These are phyloP conservation scores for Boletus reticulatus DNA, from an alignment of 768 basidiomycete species.

Conservation along the genomic window DNA sequence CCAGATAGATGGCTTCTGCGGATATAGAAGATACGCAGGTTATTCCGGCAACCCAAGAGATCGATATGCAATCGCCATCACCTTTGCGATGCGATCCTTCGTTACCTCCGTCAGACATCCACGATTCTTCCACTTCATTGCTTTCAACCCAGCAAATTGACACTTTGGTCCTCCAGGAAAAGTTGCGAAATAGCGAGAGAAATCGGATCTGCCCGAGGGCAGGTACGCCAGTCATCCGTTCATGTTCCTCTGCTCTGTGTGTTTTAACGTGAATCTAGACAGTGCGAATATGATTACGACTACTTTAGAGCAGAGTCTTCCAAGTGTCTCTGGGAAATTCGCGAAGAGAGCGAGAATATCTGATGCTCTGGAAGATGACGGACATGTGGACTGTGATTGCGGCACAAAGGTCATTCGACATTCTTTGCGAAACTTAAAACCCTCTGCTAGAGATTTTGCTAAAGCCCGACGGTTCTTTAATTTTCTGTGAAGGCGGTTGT, in stretches of 20 bases:
- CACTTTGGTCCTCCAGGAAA: conserved; percentile 39
- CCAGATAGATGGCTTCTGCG: conserved; percentile 17
- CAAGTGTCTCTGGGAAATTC: neutral
- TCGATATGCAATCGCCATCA: conserved; percentile 25
- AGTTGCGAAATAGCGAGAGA: conserved; percentile 17
- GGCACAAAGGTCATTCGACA: conserved; percentile 45
- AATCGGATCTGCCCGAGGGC: conserved; percentile 29
- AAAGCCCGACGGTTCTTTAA: conserved; percentile 47
- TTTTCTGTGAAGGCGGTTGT: conserved; percentile 74
- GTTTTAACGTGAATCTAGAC: conserved; percentile 19
- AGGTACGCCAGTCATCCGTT: conserved; percentile 47
- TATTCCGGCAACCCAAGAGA: conserved; percentile 35
- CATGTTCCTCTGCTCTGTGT: neutral
- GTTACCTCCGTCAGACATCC: conserved; percentile 30
- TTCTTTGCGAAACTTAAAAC: neutral
- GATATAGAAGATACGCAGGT: conserved; percentile 53
- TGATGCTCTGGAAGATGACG: conserved; percentile 29
- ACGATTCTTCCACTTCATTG: conserved; percentile 13
- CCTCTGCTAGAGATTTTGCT: neutral
- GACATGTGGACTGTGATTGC: conserved; percentile 66
- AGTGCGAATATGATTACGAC: conserved; percentile 29
- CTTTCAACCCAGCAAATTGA: conserved; percentile 32
- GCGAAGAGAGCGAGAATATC: conserved; percentile 8
- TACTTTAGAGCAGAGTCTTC: conserved; percentile 10
- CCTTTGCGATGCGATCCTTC: conserved; percentile 14